Evolutionary conservation across 495 filamentous ascomycete species (phyloP).

Genomic region (Thermothielavioides terrestris): DNA sequence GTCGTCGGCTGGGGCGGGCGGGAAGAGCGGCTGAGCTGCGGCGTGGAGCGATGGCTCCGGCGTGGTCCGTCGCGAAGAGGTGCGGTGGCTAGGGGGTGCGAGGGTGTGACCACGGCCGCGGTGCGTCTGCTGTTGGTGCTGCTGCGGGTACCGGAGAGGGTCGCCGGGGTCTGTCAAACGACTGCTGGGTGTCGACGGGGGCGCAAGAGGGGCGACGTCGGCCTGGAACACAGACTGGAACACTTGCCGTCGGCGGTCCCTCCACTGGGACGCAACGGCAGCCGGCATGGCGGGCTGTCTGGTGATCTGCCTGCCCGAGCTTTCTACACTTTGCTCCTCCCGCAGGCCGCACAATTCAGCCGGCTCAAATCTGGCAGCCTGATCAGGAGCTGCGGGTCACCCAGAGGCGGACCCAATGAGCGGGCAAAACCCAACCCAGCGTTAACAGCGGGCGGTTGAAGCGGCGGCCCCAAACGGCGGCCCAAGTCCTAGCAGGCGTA

Average conservation of each 20-base stretch:
- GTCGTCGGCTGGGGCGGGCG: constrained; percentile 30
- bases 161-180: constrained; percentile 29
- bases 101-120: not conserved
- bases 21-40: constrained; percentile 16
- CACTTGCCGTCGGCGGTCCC: constrained; percentile 33
- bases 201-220: constrained; percentile 37
- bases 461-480: not conserved
- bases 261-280: constrained; percentile 29
- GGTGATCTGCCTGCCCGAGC: not conserved
- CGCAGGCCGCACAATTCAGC: not conserved
- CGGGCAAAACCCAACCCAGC: not conserved
- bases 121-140: not conserved
- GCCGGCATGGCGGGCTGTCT: constrained; percentile 14
- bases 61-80: not conserved
- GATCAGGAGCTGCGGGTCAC: not conserved
- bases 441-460: not conserved
- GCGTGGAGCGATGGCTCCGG: constrained; percentile 1
- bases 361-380: not conserved
- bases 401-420: not conserved
- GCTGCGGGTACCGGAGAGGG: constrained; percentile 31
- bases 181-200: constrained; percentile 30
- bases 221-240: constrained; percentile 47
- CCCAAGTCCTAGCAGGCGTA: not conserved
- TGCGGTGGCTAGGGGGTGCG: not conserved
- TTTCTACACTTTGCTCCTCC: not conserved